These are phyloP conservation scores for Globisporangium echinulatum DNA, from an alignment of 352 stramenopile genomes.

Conservation along the genomic window DNA sequence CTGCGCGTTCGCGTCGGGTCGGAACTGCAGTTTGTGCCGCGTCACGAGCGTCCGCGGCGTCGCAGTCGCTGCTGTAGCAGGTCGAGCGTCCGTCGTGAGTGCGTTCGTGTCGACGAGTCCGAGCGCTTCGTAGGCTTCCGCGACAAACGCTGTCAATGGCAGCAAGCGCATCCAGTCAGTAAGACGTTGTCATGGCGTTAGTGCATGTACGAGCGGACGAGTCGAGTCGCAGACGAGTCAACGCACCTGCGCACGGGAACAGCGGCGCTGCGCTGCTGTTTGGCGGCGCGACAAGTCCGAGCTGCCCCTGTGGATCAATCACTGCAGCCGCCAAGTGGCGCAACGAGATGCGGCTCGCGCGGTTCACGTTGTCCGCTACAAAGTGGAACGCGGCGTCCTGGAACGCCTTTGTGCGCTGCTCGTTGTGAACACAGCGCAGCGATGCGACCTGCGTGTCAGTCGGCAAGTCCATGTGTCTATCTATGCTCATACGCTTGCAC, in stretches of 20 bases:
- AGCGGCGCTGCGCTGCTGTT: constrained; percentile 6
- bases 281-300: neutral
- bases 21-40: constrained; percentile 28
- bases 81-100: constrained; percentile 22
- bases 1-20: constrained; percentile 22
- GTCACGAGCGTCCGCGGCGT: constrained; percentile 44
- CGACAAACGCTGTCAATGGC: constrained; percentile 39
- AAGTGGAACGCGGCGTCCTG: constrained; percentile 53
- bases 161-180: neutral
- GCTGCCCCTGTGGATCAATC: constrained; percentile 27
- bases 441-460: no score
- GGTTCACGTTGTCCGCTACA: constrained; percentile 40
- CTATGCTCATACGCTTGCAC: no score
- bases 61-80: constrained; percentile 27
- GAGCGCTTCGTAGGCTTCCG: constrained; percentile 61
- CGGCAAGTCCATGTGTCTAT: no score
- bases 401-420: constrained; percentile 55
- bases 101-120: constrained; percentile 40
- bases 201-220: no score
- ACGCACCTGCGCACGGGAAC: constrained; percentile 49
- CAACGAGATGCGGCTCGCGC: constrained; percentile 58
- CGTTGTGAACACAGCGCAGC: neutral
- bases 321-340: constrained; percentile 40
- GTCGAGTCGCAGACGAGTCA: no score
- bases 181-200: no score